These are phyloP conservation scores for Hymenochaete sp. DNA, from an alignment of 1,284 basidiomycete genomes.

Conservation along the genomic window DNA sequence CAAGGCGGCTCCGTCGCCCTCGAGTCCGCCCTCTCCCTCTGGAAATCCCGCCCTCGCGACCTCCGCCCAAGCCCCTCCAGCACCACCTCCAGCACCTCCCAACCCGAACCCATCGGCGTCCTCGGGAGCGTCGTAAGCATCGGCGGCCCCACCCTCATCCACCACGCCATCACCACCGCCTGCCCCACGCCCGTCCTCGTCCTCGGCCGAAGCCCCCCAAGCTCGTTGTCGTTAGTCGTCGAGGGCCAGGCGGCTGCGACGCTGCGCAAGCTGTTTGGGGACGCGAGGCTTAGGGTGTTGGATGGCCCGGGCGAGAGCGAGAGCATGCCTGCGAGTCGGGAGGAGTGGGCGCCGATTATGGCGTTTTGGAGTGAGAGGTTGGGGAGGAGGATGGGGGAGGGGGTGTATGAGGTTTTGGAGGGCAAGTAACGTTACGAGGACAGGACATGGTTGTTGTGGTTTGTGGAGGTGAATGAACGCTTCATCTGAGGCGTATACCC, in stretches of 20 bases:
- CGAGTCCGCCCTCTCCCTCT: slow-evolving; percentile 52
- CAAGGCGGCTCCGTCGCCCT: slow-evolving; percentile 80
- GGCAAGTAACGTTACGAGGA: no score
- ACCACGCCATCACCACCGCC: slow-evolving; percentile 47
- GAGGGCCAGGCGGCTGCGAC: slow-evolving; percentile 31
- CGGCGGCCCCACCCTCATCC: slow-evolving; percentile 66
- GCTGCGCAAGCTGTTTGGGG: slow-evolving; percentile 51
- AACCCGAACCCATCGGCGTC: slow-evolving; percentile 16
- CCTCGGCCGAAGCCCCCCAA: slow-evolving; percentile 45
- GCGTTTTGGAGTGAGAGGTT: slow-evolving; percentile 75
- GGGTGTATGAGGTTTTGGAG: slow-evolving; percentile 74
- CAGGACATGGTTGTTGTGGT: no score
- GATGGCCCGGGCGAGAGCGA: slow-evolving; percentile 35
- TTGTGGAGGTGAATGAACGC: no score
- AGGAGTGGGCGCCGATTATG: slow-evolving; percentile 81
- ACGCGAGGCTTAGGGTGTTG: slow-evolving; percentile 40
- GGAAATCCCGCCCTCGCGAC: slow-evolving; percentile 33
- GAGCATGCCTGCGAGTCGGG: slow-evolving; percentile 68
- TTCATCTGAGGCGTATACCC: no score
- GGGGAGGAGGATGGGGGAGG: slow-evolving; percentile 46
- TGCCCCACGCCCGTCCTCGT: slow-evolving; percentile 58
- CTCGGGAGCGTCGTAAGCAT: slow-evolving; percentile 65
- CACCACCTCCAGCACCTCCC: slow-evolving; percentile 9
- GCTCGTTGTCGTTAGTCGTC: slow-evolving; percentile 37
- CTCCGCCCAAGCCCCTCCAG: slow-evolving; percentile 8